Base-by-base conservation (phyloP, 2,329 filamentous ascomycete species). In the Sporothrix inflata region DNA sequence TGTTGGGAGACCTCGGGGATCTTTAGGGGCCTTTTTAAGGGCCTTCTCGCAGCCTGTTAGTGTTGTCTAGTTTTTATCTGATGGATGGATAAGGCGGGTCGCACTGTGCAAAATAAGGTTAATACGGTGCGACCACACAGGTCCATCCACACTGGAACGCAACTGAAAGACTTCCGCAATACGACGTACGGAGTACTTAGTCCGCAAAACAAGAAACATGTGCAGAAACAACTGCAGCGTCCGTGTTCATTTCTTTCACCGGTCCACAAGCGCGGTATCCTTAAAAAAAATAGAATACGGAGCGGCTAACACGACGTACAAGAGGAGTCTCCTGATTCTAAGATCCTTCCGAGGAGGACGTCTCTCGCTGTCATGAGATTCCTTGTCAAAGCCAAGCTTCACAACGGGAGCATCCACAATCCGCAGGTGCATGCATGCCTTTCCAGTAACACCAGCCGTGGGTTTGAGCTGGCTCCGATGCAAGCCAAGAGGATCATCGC, bases 31-130 rank as follows among this genome's bases (percentile, higher is more conserved):
- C 5, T 24, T 5, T 34, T 57, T 63, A 63, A 14, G 34, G 38
- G 38, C n/a, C 38, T 27, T n/a, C 16, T 38, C 4, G 55, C 14
- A 38, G 7, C 27, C 14, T 34, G 4, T 4, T 11, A 42, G 60
- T 16, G 38, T 19, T 6, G 60, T 63, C 34, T 65, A 24, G 38
- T 42, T 45, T 42, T 65, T 45, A 65, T 65, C 60, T 27, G 60
- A 65, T 65, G 60, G 60, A 45, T 19, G 19, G 14, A 19, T 45
- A 65, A 65, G 24, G 60, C 42, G 60, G 60, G 60, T 30, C 51
- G 49, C 12, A 27, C 30, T 34, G 30, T 34, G 30, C 30, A 34
- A 34, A 34, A 34, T 34, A 34, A 3, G 6, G 30, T 34, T 34
- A 6, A 34, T 34, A 34, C 30, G 30, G 30, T 34, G 30, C 30